phyloP scores from a whole-genome alignment of 805 yeast genomes.

The Hagleromyces aurorensis region DNA sequence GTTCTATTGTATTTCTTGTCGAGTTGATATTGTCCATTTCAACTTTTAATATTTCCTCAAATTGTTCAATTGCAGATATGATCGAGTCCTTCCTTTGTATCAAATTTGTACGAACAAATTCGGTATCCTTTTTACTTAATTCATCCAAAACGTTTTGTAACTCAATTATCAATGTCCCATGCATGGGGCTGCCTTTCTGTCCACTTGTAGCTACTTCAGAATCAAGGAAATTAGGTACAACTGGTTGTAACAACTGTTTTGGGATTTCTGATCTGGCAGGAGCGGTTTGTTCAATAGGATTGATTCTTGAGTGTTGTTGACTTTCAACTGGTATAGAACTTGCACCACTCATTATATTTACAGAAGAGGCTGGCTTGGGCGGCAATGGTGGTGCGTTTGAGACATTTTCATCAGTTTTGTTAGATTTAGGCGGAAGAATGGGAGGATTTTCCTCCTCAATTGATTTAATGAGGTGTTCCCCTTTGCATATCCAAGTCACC shows the following conservation, averaged over 20 bases:
- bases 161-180: constrained; percentile 11
- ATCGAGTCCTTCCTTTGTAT: constrained; percentile 15
- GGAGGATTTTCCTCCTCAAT: too few species aligned
- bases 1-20: constrained; percentile 20
- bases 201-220: constrained; percentile 3
- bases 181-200: constrained; percentile 8
- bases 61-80: constrained; percentile 31
- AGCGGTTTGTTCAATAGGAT: too few species aligned
- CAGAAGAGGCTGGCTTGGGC: too few species aligned
- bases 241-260: too few species aligned
- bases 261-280: too few species aligned
- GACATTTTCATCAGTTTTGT: too few species aligned
- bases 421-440: constrained; percentile 8
- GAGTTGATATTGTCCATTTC: constrained; percentile 29
- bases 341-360: too few species aligned
- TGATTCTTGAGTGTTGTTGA: too few species aligned
- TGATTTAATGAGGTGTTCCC: too few species aligned
- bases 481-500: too few species aligned
- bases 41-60: constrained; percentile 30
- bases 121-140: constrained; percentile 8
- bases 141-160: constrained; percentile 10
- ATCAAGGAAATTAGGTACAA: constrained; percentile 11
- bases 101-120: constrained; percentile 5
- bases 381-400: too few species aligned
- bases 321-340: too few species aligned